Evolutionary conservation across 306 rosid species (phyloP).

Genomic region (Mucuna pruriens): DNA sequence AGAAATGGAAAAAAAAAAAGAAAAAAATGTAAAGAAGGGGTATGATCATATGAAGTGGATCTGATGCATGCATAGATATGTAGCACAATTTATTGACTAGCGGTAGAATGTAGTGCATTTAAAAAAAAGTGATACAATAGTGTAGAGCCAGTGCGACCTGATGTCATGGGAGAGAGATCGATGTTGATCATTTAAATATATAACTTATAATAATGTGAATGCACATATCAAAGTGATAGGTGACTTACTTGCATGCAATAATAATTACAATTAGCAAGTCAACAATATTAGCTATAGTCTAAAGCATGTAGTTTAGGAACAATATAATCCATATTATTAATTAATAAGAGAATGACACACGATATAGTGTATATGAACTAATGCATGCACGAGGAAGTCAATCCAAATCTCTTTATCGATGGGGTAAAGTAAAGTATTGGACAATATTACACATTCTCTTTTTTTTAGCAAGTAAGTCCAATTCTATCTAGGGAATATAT

Average conservation of each 20-base stretch:
- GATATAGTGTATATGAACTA: background rate
- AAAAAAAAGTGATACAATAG: background rate
- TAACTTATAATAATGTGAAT: background rate
- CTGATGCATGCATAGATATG: too few species aligned
- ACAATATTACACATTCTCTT: background rate
- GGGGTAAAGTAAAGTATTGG: constrained; percentile 29
- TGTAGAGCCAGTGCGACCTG: background rate
- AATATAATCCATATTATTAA: background rate
- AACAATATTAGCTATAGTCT: constrained; percentile 26
- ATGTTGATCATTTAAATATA: background rate
- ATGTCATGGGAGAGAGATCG: background rate
- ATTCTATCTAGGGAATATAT: constrained; percentile 32
- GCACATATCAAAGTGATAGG: background rate
- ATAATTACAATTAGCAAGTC: constrained; percentile 10
- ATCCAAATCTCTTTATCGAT: constrained; percentile 15
- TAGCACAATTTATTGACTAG: background rate
- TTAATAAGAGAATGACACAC: constrained; percentile 5
- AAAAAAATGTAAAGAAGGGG: too few species aligned
- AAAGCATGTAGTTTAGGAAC: constrained; percentile 2
- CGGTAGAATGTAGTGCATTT: background rate
- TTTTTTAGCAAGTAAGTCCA: background rate
- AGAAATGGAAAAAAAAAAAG: too few species aligned
- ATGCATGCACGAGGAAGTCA: constrained; percentile 38
- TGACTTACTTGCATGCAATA: constrained; percentile 28
- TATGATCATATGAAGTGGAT: too few species aligned